A percentile compares a stretch with the other conserved stretches of the same genome.
These are phyloP conservation scores for Exophiala mesophila DNA, from an alignment of 2,329 filamentous ascomycete species.

Conservation along the genomic window DNA sequence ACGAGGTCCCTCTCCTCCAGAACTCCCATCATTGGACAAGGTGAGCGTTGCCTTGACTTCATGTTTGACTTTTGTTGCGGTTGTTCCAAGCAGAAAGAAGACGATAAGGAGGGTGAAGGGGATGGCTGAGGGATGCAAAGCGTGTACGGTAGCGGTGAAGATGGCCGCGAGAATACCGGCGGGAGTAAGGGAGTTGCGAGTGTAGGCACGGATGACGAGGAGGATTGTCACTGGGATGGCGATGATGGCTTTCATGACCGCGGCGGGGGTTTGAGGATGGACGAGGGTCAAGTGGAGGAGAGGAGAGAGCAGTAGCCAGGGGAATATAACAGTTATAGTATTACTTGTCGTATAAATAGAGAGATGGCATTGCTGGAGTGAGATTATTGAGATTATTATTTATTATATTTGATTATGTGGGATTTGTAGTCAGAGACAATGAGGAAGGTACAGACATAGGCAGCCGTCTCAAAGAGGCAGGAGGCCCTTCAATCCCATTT, in stretches of 20 bases:
- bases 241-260: conserved; percentile 40
- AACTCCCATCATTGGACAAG: conserved; percentile 63
- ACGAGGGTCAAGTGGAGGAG: conserved; percentile 1
- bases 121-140: conserved; percentile 87
- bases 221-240: conserved; percentile 47
- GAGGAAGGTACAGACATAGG: too few relatives aligned
- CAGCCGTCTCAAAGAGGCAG: too few relatives aligned
- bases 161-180: conserved; percentile 67
- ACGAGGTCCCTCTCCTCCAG: conserved; percentile 73
- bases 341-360: too few relatives aligned
- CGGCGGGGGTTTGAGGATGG: neutral
- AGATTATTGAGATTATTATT: too few relatives aligned
- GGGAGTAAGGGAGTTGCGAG: conserved; percentile 72
- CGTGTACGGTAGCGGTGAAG: conserved; percentile 72
- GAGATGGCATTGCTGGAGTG: too few relatives aligned
- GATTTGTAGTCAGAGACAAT: too few relatives aligned
- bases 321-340: too few relatives aligned
- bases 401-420: too few relatives aligned
- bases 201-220: conserved; percentile 64
- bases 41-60: conserved; percentile 78
- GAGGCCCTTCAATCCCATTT: too few relatives aligned
- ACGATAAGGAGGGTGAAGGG: conserved; percentile 77
- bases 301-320: neutral
- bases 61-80: conserved; percentile 85
- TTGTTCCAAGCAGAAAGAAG: conserved; percentile 82